phyloP scores from a whole-genome alignment of 805 yeast species.

The Ogataea methanolica region DNA sequence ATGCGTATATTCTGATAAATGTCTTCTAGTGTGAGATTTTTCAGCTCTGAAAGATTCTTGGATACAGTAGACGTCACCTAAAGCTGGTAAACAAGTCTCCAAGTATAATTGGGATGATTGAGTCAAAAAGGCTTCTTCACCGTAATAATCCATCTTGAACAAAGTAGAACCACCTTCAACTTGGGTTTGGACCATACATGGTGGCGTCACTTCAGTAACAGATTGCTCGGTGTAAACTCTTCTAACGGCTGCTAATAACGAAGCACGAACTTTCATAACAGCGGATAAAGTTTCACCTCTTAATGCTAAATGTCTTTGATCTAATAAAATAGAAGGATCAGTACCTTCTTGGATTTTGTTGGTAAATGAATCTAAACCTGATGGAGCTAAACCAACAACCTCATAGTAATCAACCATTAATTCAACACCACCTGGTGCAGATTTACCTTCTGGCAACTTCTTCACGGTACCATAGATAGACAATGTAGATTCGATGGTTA shows the following conservation, averaged over 20 bases:
- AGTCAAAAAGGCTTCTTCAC: constrained; percentile 93
- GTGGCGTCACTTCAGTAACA: constrained; percentile 91
- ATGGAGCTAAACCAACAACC: constrained; percentile 88
- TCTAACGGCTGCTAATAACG: constrained; percentile 69
- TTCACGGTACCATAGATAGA: constrained; percentile 74
- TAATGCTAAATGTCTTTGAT: constrained; percentile 91
- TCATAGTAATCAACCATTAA: constrained; percentile 86
- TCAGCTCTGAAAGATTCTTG: constrained; percentile 99
- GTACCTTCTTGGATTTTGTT: constrained; percentile 92
- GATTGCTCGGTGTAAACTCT: constrained; percentile 70
- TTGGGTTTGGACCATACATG: constrained; percentile 99
- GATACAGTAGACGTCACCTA: constrained; percentile 95
- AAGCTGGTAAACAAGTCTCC: constrained; percentile 93
- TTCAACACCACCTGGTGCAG: constrained; percentile 98
- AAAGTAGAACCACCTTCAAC: constrained; percentile 99
- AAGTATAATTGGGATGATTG: constrained; percentile 96
- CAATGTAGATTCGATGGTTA: constrained; percentile 87
- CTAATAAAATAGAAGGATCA: constrained; percentile 88
- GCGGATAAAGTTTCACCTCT: constrained; percentile 94
- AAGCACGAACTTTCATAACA: constrained; percentile 92
- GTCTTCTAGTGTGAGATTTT: constrained; percentile 98
- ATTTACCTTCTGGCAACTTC: constrained; percentile 90
- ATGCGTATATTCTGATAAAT: constrained; percentile 94
- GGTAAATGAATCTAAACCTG: constrained; percentile 92
- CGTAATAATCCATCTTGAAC: constrained; percentile 90